Evolutionary conservation across 352 stramenopile species (phyloP).

Genomic region (Phytopythium kandeliae): DNA sequence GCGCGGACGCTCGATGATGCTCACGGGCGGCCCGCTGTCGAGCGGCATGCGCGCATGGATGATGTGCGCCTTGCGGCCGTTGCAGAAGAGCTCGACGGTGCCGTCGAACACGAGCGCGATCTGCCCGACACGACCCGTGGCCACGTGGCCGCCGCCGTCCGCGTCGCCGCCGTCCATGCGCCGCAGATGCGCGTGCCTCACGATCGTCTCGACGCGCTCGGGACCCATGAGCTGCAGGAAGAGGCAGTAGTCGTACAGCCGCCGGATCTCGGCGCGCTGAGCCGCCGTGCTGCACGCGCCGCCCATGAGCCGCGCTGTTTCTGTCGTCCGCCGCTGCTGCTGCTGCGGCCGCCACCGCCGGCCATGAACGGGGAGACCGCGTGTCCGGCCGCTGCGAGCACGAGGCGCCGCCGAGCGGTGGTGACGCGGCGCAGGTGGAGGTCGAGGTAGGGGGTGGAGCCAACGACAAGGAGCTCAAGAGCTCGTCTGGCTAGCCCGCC

Average conservation of each 20-base stretch:
- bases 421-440: no score
- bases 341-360: neutral
- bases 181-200: slow-evolving; percentile 38
- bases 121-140: slow-evolving; percentile 22
- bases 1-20: slow-evolving; percentile 5
- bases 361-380: no score
- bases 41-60: slow-evolving; percentile 25
- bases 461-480: no score
- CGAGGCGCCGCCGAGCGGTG: no score
- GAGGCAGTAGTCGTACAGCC: slow-evolving; percentile 50
- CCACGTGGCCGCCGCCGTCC: slow-evolving; percentile 5
- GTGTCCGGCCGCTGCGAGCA: no score
- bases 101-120: slow-evolving; percentile 56
- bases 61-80: slow-evolving; percentile 32
- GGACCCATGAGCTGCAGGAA: slow-evolving; percentile 57
- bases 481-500: no score
- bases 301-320: slow-evolving; percentile 30
- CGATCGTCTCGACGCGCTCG: slow-evolving; percentile 41
- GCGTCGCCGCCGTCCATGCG: slow-evolving; percentile 23
- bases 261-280: slow-evolving; percentile 28
- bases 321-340: neutral
- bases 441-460: no score
- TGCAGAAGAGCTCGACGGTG: slow-evolving; percentile 39
- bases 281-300: slow-evolving; percentile 36
- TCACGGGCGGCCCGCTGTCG: slow-evolving; percentile 2